phyloP scores from a whole-genome alignment of 768 basidiomycete species.

The Rhizopogon vulgaris region DNA sequence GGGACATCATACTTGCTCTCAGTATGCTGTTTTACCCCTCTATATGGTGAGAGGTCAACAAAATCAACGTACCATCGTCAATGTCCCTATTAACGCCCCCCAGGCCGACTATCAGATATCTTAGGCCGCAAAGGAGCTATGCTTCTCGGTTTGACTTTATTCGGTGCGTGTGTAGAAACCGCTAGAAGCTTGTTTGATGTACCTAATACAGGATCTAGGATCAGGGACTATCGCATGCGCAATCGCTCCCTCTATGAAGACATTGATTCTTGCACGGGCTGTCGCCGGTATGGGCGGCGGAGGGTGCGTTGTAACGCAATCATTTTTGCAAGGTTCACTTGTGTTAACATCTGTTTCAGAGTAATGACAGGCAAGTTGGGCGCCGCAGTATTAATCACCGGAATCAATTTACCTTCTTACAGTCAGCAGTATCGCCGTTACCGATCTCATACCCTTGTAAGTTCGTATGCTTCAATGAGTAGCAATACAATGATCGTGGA shows the following conservation, averaged over 20 bases:
- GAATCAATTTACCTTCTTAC: conserved; percentile 15
- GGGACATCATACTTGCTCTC: conserved; percentile 85
- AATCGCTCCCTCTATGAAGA: conserved; percentile 78
- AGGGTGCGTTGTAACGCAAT: conserved; percentile 48
- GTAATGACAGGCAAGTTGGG: conserved; percentile 69
- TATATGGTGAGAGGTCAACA: conserved; percentile 55
- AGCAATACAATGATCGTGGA: background rate
- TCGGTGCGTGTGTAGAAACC: conserved; percentile 46
- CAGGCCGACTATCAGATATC: conserved; percentile 81
- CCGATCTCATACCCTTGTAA: conserved; percentile 86
- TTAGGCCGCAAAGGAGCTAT: conserved; percentile 83
- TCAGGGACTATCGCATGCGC: conserved; percentile 84
- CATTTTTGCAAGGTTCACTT: background rate
- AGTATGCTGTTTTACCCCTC: conserved; percentile 85
- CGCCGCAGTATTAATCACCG: conserved; percentile 6
- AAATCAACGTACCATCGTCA: background rate
- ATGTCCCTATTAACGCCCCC: conserved; percentile 16
- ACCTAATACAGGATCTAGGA: conserved; percentile 36
- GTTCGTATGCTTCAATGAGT: conserved; percentile 18
- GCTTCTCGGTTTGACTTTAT: conserved; percentile 76
- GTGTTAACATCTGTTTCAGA: conserved; percentile 34
- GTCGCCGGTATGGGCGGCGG: conserved; percentile 92
- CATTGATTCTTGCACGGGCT: conserved; percentile 73
- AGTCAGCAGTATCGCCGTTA: conserved; percentile 82
- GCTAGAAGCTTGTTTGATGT: conserved; percentile 3